Evolutionary conservation across 1,284 basidiomycete species (phyloP).

Genomic region (Trametes polyzona): DNA sequence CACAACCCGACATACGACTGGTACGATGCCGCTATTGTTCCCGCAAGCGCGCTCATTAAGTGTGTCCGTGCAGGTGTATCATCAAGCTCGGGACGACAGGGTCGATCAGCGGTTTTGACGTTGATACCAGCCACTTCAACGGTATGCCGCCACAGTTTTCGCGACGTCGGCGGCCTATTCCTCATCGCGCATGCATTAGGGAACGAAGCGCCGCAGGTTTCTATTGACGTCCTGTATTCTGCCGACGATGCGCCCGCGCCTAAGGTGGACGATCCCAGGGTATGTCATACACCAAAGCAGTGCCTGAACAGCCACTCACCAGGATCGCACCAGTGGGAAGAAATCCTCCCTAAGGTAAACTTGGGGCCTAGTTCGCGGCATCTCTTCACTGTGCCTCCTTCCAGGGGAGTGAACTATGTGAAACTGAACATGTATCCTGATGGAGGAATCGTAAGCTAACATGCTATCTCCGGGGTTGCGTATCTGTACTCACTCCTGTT

Average conservation of each 20-base stretch:
- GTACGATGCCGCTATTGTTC: slow-evolving; percentile 48
- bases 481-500: slow-evolving; percentile 18
- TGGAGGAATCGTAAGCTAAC: slow-evolving; percentile 82
- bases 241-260: slow-evolving; percentile 45
- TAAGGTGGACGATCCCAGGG: slow-evolving; percentile 52
- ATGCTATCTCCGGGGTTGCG: background rate
- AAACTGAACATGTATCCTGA: slow-evolving; percentile 97
- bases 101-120: slow-evolving; percentile 84
- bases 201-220: slow-evolving; percentile 89
- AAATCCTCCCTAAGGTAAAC: slow-evolving; percentile 74
- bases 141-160: slow-evolving; percentile 48
- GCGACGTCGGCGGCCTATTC: background rate
- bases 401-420: slow-evolving; percentile 72
- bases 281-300: slow-evolving; percentile 37
- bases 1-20: slow-evolving; percentile 93
- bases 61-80: slow-evolving; percentile 72
- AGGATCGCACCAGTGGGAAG: slow-evolving; percentile 69
- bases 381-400: slow-evolving; percentile 75
- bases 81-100: slow-evolving; percentile 87
- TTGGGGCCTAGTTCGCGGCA: slow-evolving; percentile 87
- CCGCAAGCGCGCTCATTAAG: background rate
- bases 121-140: slow-evolving; percentile 96
- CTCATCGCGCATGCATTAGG: slow-evolving; percentile 44
- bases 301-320: background rate
- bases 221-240: slow-evolving; percentile 68